Evolutionary conservation across 2,329 filamentous ascomycete genomes (phyloP), one percentile per base, ranked within the genome.

Genomic region (Pestalotiopsis sp.): DNA sequence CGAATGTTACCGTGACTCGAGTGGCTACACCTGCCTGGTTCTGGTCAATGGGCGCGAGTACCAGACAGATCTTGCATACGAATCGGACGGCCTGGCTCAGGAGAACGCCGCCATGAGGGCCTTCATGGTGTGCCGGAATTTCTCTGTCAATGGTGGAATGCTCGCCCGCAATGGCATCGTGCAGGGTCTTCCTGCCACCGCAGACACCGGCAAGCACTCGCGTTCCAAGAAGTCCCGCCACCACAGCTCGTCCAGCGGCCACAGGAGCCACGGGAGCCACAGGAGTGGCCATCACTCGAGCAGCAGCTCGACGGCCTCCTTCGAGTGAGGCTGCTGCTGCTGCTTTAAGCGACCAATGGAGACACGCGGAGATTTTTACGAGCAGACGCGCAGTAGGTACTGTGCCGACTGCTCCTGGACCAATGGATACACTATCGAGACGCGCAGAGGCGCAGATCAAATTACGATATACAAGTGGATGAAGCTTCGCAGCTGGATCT

Each of bases 121-220:
- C 68, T 98, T 97, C 82, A 95, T 97, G 90, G 96, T 98, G 74
- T 98, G 95, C 86, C 92, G 94, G 72, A 97, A 97, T 86, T 98
- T 98, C 83, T 97, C 94, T 68, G 93, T 97, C 80, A 98, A 97
- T 79, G 94, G 97, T 76, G 95, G 95, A 79, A 97, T 97, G 94
- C 84, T 91, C 72, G 89, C 89, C 71, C 87, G 89, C 72, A 91
- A 91, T 76, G 89, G 89, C 58, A 90, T 91, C 71, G 89, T 91
- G 71, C 89, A 91, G 80, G 89, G 89, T 64, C 84, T 91, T 49
- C 89, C 89, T 14, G 87, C 84, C 68, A 83, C 85, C 73, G 31
- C 31, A 36, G 83, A 85, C 72, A 82, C 87, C 67, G 81, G 81
- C 76, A 87, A 83, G 73, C 82, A 66, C 65, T 60, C 65, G 17